A percentile compares a stretch with the other conserved stretches of the same genome.
phyloP scores from a whole-genome alignment of 768 basidiomycete species.

The Amanita exitialis region DNA sequence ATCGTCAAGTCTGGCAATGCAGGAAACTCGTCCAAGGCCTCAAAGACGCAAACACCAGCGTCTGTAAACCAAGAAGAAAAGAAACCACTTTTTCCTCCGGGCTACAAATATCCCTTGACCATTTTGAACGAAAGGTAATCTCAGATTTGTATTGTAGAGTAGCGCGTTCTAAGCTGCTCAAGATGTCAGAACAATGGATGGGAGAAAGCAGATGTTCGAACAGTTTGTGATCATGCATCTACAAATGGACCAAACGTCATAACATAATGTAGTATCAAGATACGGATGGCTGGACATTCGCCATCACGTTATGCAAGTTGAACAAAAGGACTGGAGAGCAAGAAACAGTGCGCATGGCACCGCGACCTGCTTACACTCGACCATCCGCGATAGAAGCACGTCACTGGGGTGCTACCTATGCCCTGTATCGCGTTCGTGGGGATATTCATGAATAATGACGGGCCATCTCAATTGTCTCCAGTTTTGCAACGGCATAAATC shows the following conservation, averaged over 20 bases:
- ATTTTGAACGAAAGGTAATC: conserved; percentile 71
- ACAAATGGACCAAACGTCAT: conserved; percentile 1
- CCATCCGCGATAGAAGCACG: conserved; percentile 73
- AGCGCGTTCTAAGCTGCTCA: not conserved
- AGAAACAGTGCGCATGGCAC: conserved; percentile 63
- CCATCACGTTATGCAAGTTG: conserved; percentile 52
- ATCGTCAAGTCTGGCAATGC: conserved; percentile 86
- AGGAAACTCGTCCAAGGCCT: conserved; percentile 69
- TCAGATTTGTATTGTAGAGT: not conserved
- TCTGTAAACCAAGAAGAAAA: conserved; percentile 23
- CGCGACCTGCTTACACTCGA: conserved; percentile 59
- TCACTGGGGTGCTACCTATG: conserved; percentile 87
- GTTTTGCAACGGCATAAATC: conserved; percentile 69
- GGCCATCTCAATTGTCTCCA: conserved; percentile 23
- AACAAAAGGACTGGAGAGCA: conserved; percentile 63
- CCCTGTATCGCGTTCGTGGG: conserved; percentile 71
- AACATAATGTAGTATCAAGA: conserved; percentile 31
- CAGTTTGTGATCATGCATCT: conserved; percentile 32
- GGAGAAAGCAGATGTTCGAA: conserved; percentile 76
- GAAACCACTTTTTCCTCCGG: conserved; percentile 68
- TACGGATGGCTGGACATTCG: conserved; percentile 48
- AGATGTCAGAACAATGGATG: conserved; percentile 87
- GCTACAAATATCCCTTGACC: conserved; percentile 76
- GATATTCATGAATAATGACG: conserved; percentile 4
- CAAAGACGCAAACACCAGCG: conserved; percentile 15